Evolutionary conservation across 2,329 filamentous ascomycete species (phyloP).

Genomic region (Aspergillus viridinutans): DNA sequence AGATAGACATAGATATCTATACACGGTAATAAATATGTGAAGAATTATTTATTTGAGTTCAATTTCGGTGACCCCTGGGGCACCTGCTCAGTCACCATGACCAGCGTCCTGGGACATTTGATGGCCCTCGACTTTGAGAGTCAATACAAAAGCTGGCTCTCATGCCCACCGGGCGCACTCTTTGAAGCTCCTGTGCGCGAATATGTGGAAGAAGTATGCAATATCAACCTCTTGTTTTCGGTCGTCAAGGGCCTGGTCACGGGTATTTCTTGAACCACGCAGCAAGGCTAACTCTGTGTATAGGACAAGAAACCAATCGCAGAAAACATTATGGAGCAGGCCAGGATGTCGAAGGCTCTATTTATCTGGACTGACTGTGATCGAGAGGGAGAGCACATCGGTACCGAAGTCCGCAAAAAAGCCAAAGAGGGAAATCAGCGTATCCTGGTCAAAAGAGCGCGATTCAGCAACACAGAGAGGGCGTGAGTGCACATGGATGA

Average conservation of each 20-base stretch:
- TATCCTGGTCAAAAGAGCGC: conserved; percentile 78
- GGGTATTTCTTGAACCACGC: not conserved
- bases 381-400: conserved; percentile 94
- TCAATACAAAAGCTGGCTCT: conserved; percentile 73
- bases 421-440: conserved; percentile 68
- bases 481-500: conserved; percentile 53
- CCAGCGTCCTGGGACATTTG: conserved; percentile 84
- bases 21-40: conserved; percentile 68
- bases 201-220: conserved; percentile 60
- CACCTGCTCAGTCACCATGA: conserved; percentile 83
- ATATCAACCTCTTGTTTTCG: not conserved
- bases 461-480: conserved; percentile 93
- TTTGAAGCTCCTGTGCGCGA: conserved; percentile 76
- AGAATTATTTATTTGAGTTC: conserved; percentile 91
- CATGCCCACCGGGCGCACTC: conserved; percentile 71
- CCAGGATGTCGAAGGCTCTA: conserved; percentile 65
- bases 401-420: conserved; percentile 79
- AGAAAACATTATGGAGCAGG: conserved; percentile 77
- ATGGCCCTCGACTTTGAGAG: conserved; percentile 72
- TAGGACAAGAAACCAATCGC: conserved; percentile 78
- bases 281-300: conserved; percentile 12
- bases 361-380: conserved; percentile 99
- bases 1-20: conserved; percentile 58
- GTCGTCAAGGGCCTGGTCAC: not conserved
- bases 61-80: conserved; percentile 80